Evolutionary conservation across 2,329 filamentous ascomycete species (phyloP).

Genomic region (Hymenoscyphus occultus): DNA sequence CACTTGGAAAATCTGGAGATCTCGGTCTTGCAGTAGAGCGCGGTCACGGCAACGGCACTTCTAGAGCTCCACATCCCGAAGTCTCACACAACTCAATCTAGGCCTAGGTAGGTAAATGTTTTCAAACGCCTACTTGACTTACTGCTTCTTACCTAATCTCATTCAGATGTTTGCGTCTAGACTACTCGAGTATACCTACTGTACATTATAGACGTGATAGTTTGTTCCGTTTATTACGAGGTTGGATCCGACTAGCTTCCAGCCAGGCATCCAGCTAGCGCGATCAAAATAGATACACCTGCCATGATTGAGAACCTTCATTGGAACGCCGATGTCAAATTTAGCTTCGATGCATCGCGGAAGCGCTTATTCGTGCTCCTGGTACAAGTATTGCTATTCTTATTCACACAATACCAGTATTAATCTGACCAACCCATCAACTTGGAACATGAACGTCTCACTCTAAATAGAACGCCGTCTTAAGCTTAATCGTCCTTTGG

Average conservation of each 20-base stretch:
- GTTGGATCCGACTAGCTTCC: not conserved
- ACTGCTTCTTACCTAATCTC: no score
- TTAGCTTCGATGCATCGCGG: not conserved
- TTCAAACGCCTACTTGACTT: no score
- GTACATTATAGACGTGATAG: no score
- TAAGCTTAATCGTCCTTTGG: not conserved
- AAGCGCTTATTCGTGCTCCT: not conserved
- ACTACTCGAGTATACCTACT: no score
- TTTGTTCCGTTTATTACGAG: not conserved
- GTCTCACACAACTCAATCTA: no score
- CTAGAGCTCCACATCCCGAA: not conserved
- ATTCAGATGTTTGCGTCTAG: no score
- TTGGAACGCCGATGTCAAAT: not conserved
- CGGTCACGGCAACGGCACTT: not conserved
- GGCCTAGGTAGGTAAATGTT: no score
- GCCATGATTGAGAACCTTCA: not conserved
- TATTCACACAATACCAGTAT: not conserved
- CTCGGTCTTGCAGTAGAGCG: not conserved
- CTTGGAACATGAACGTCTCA: not conserved
- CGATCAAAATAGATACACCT: not conserved
- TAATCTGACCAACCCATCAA: slow-evolving; percentile 3
- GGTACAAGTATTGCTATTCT: not conserved
- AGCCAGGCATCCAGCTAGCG: not conserved
- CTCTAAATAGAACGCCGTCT: not conserved
- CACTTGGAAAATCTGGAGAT: not conserved